Evolutionary conservation across 140 eudicot species (phyloP).

Genomic region (Cichorium intybus): DNA sequence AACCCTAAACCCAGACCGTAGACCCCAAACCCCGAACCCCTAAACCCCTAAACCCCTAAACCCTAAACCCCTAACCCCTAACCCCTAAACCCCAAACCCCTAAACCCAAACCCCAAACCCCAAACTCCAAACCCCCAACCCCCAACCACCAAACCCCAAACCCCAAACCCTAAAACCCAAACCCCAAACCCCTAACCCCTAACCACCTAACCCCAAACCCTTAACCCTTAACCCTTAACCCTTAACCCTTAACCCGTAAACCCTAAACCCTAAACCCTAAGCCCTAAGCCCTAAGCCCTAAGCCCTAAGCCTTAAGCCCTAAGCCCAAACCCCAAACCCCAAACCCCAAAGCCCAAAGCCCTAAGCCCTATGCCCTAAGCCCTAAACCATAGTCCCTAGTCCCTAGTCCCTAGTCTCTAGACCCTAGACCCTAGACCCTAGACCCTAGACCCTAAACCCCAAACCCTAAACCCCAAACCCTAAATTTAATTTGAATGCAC

Average conservation of each 20-base stretch:
- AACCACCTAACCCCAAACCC: too few species aligned
- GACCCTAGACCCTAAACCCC: constrained; percentile 7
- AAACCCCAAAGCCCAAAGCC: constrained; percentile 3
- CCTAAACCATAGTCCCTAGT: neutral
- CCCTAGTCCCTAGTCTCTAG: too few species aligned
- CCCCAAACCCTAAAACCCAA: constrained; percentile 4
- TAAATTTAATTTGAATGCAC: too few species aligned
- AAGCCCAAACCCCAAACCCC: constrained; percentile 15
- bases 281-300: constrained; percentile 6
- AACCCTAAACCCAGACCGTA: too few species aligned
- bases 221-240: neutral
- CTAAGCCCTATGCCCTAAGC: neutral
- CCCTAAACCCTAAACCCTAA: neutral
- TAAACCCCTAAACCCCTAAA: too few species aligned
- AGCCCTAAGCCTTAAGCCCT: constrained; percentile 9
- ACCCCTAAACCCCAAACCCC: too few species aligned
- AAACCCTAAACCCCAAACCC: constrained; percentile 7
- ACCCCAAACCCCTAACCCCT: too few species aligned
- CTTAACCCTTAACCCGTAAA: neutral
- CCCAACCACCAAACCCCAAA: neutral
- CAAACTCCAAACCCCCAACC: constrained; percentile 12
- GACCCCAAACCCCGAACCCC: too few species aligned
- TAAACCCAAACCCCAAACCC: constrained; percentile 14
- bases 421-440: neutral
- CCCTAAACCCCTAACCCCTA: too few species aligned